Conservation (phyloP, 164 flowering plant genomes). For the Magnolia sinica region DNA sequence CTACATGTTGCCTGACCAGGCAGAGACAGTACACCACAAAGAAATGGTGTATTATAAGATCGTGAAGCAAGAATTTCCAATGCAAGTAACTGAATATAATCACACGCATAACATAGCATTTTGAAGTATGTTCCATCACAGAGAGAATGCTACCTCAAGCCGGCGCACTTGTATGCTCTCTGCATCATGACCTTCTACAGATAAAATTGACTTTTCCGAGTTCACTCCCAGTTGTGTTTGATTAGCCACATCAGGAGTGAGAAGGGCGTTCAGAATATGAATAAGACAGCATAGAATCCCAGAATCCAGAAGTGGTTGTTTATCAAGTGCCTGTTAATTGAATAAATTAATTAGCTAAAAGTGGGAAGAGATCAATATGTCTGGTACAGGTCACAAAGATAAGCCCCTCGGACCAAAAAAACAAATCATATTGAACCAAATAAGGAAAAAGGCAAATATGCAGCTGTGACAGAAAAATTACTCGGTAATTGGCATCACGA, state of each 20-base stretch:
- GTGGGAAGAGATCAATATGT: neutral
- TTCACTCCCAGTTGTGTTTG: conserved; percentile 22
- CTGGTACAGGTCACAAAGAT: neutral
- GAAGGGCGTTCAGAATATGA: conserved; percentile 78
- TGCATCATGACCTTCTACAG: conserved; percentile 24
- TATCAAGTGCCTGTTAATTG: conserved; percentile 76
- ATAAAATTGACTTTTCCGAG: conserved; percentile 23
- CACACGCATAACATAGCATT: too few species aligned
- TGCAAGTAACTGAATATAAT: too few species aligned
- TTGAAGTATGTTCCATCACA: neutral
- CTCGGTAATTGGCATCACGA: neutral
- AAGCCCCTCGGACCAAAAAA: neutral
- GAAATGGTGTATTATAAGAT: neutral
- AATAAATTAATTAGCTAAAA: neutral
- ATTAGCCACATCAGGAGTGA: conserved; percentile 45
- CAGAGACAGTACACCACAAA: neutral
- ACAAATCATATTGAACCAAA: neutral
- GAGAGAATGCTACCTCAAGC: conserved; percentile 70
- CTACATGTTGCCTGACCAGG: neutral
- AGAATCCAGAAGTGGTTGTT: conserved; percentile 95
- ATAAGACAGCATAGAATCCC: conserved; percentile 96
- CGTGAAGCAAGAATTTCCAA: too few species aligned
- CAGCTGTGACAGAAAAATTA: neutral
- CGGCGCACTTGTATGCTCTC: conserved; percentile 41
- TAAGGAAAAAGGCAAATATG: neutral